Evolutionary conservation across 148 eudicot species (phyloP).

Genomic region (Heliamphora exappendiculata): DNA sequence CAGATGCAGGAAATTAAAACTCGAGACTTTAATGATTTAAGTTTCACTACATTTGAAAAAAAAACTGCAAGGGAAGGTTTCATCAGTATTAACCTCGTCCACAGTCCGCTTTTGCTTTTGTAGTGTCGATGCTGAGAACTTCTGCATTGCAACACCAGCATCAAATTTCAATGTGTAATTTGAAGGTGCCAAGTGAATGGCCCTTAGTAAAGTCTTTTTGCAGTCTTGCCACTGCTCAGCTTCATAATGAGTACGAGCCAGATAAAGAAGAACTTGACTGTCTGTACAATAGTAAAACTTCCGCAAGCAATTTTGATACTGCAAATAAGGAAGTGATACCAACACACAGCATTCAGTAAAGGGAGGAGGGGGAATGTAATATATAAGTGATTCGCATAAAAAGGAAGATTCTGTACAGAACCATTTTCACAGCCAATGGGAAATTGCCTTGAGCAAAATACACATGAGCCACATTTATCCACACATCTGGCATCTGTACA

Average conservation of each 20-base stretch:
- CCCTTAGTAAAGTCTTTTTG: conserved; percentile 73
- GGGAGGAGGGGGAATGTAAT: neutral
- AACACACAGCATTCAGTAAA: conserved; percentile 4
- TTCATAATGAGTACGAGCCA: conserved; percentile 94
- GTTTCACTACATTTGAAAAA: neutral
- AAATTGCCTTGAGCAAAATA: conserved; percentile 92
- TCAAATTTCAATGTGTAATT: conserved; percentile 85
- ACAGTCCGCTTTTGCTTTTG: conserved; percentile 79
- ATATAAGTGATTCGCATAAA: neutral
- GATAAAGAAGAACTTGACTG: conserved; percentile 75
- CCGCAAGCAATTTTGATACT: conserved; percentile 94
- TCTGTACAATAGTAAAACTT: conserved; percentile 76
- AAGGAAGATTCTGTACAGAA: conserved; percentile 7
- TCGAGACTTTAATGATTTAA: neutral
- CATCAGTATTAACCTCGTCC: conserved; percentile 60
- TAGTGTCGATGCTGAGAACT: conserved; percentile 86
- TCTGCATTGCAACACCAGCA: conserved; percentile 88
- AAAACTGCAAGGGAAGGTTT: neutral
- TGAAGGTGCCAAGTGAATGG: conserved; percentile 94
- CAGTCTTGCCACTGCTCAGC: conserved; percentile 99
- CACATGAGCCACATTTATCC: conserved; percentile 98
- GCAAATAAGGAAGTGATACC: conserved; percentile 21
- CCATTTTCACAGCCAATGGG: conserved; percentile 85
- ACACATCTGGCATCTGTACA: conserved; percentile 92
- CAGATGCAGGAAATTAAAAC: neutral